A percentile compares a stretch with the other conserved stretches of the same genome.
Evolutionary conservation across 2,329 filamentous ascomycete species (phyloP).

Genomic region (Colletotrichum destructivum): DNA sequence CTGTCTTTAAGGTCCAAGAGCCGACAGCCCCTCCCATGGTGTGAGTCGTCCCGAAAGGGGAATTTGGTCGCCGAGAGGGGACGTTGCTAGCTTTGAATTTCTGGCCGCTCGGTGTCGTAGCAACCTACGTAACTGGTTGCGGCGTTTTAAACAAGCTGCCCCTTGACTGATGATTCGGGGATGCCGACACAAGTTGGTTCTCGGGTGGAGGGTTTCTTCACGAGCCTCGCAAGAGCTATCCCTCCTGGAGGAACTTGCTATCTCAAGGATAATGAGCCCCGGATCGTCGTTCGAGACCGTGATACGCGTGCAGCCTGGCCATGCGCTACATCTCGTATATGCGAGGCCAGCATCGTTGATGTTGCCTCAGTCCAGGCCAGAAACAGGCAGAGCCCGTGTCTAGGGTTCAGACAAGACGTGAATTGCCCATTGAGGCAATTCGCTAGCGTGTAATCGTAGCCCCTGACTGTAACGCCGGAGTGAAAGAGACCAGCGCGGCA

Average conservation of each 20-base stretch:
- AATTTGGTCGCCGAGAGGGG: background rate
- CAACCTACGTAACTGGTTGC: background rate
- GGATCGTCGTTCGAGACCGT: background rate
- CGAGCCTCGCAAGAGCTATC: background rate
- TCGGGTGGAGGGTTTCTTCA: background rate
- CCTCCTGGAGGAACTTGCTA: slow-evolving; percentile 5
- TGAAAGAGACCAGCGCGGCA: background rate
- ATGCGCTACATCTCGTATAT: background rate
- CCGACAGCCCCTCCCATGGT: background rate
- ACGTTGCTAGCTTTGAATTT: background rate
- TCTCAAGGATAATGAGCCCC: background rate
- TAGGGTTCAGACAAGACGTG: background rate
- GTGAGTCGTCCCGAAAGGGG: background rate
- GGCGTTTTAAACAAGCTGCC: background rate
- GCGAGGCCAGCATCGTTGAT: background rate
- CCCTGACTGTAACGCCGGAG: background rate
- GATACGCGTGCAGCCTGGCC: background rate
- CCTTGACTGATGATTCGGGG: background rate
- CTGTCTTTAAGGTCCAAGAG: background rate
- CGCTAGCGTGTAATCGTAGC: too few relatives aligned
- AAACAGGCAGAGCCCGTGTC: background rate
- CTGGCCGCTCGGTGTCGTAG: background rate
- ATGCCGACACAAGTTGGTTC: slow-evolving; percentile 2
- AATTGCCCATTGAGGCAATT: background rate
- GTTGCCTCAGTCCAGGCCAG: background rate